Percentiles rank a stretch among this genome's conserved stretches.
phyloP scores from a whole-genome alignment of 2,329 filamentous ascomycete species.

The Arthrobotrys megalospora region DNA sequence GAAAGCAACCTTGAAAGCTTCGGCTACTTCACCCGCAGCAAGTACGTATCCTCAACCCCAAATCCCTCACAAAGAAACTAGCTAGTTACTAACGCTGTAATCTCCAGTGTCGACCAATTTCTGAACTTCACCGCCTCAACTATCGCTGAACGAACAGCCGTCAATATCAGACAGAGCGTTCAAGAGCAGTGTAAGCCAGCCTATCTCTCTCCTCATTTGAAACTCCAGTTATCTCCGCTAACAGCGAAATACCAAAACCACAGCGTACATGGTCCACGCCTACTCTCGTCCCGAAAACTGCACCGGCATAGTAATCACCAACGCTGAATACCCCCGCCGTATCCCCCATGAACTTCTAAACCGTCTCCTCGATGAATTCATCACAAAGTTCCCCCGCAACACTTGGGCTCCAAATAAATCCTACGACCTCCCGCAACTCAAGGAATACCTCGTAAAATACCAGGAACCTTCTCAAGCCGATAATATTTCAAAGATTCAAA shows the following conservation, averaged over 20 bases:
- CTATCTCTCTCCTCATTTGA: neutral
- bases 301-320: constrained; percentile 82
- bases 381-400: constrained; percentile 73
- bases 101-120: constrained; percentile 74
- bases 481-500: constrained; percentile 94
- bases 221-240: neutral
- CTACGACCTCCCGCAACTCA: constrained; percentile 78
- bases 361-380: constrained; percentile 73
- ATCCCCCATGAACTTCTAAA: constrained; percentile 89
- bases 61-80: neutral
- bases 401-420: constrained; percentile 75
- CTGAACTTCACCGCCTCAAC: constrained; percentile 89
- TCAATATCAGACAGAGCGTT: constrained; percentile 87
- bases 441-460: constrained; percentile 83
- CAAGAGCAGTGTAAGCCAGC: constrained; percentile 79
- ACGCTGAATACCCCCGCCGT: constrained; percentile 81
- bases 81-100: constrained; percentile 1
- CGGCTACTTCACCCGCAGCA: constrained; percentile 45
- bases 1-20: constrained; percentile 55
- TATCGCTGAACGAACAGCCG: constrained; percentile 85
- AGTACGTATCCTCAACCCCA: constrained; percentile 14
- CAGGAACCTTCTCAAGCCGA: constrained; percentile 91
- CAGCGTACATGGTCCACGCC: constrained; percentile 82
- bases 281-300: constrained; percentile 82
- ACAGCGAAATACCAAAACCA: neutral